Evolutionary conservation across 176 grass and related monocot species (phyloP).

Genomic region (Carex pumila): DNA sequence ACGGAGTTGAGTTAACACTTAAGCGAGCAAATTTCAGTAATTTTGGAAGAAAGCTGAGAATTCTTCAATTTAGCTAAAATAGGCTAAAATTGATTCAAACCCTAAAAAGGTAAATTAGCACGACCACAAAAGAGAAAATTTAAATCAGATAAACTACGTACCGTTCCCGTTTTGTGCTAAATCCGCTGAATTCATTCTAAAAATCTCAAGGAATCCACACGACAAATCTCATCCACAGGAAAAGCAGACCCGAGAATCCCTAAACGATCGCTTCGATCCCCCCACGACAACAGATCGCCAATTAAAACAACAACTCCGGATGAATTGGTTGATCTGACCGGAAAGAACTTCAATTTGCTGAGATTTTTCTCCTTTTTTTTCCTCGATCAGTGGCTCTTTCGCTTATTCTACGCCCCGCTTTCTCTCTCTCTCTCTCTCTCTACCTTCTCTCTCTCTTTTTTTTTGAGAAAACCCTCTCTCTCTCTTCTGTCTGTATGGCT

Average conservation of each 20-base stretch:
- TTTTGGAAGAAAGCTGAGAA: background rate
- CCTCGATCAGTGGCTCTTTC: background rate
- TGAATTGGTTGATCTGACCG: background rate
- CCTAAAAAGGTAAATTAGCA: slow-evolving; percentile 11
- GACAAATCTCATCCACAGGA: slow-evolving; percentile 16
- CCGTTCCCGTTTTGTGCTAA: slow-evolving; percentile 11
- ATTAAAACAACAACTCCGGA: background rate
- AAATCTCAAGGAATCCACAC: background rate
- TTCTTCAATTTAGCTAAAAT: background rate
- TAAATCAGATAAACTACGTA: background rate
- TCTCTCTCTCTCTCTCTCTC: background rate
- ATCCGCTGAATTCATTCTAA: slow-evolving; percentile 5
- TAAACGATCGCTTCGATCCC: background rate
- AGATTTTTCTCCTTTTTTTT: background rate
- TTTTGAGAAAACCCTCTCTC: background rate
- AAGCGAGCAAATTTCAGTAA: background rate
- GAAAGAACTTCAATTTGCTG: background rate
- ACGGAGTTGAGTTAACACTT: background rate
- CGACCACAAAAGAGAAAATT: background rate
- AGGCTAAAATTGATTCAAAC: background rate
- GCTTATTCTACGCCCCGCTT: background rate
- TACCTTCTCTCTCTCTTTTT: too few relatives aligned
- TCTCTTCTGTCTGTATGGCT: background rate
- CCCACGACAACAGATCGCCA: background rate
- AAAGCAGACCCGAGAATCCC: slow-evolving; percentile 6